Conservation (phyloP, 2,329 filamentous ascomycete genomes). For the Colletotrichum sidae region DNA sequence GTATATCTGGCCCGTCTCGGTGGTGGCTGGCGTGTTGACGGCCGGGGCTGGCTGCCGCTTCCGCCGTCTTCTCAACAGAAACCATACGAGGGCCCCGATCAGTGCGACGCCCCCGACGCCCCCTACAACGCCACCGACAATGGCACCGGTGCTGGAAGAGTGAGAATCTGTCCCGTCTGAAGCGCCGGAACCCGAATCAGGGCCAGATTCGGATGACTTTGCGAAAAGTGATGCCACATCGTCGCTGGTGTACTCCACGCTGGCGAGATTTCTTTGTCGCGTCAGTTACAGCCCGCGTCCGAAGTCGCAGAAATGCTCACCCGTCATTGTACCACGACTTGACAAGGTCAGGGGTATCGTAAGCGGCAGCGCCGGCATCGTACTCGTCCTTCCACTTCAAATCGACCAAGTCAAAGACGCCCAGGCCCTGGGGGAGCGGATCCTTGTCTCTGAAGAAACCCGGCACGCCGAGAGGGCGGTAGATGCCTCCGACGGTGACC, state of each 20-base stretch:
- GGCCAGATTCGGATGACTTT: slow-evolving; percentile 40
- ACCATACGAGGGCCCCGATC: slow-evolving; percentile 53
- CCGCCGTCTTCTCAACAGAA: slow-evolving; percentile 51
- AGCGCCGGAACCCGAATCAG: slow-evolving; percentile 41
- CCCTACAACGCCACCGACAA: slow-evolving; percentile 60
- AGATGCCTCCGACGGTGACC: slow-evolving; percentile 34
- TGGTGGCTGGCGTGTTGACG: slow-evolving; percentile 21
- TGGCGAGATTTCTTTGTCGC: slow-evolving; percentile 7
- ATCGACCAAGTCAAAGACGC: slow-evolving; percentile 36
- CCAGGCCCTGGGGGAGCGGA: slow-evolving; percentile 32
- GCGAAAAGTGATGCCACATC: slow-evolving; percentile 24
- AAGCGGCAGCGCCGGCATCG: slow-evolving; percentile 24
- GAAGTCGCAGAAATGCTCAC: background rate
- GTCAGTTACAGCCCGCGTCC: background rate
- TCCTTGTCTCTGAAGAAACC: slow-evolving; percentile 27
- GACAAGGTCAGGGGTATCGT: slow-evolving; percentile 29
- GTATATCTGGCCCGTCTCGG: slow-evolving; percentile 21
- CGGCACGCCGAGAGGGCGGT: background rate
- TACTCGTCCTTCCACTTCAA: slow-evolving; percentile 36
- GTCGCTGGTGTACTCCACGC: slow-evolving; percentile 22
- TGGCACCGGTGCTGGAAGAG: slow-evolving; percentile 52
- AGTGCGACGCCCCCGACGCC: slow-evolving; percentile 55
- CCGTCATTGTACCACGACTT: slow-evolving; percentile 35
- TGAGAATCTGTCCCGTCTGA: slow-evolving; percentile 5
- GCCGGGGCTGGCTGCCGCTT: slow-evolving; percentile 45